These are phyloP conservation scores for Carex littledalei DNA, from an alignment of 176 grass and related monocot genomes.

Conservation along the genomic window DNA sequence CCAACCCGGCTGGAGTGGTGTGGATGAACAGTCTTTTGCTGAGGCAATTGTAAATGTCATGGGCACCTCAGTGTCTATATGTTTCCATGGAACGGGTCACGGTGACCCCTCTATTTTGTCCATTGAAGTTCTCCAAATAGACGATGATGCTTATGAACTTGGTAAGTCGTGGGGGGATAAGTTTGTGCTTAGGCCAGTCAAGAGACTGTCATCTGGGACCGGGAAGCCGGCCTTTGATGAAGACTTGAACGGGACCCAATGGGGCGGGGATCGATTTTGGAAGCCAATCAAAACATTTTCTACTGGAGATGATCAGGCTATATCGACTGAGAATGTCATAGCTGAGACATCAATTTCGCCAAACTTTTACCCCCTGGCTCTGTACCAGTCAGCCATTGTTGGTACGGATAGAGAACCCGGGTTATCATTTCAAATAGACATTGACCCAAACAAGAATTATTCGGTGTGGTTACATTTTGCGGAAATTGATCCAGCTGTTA, in stretches of 20 bases:
- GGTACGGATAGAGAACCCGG: slow-evolving; percentile 59
- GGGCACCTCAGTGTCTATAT: slow-evolving; percentile 57
- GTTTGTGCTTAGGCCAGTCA: slow-evolving; percentile 65
- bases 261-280: slow-evolving; percentile 98
- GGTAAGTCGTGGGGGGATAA: slow-evolving; percentile 40
- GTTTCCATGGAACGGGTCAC: slow-evolving; percentile 96
- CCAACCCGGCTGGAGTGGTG: slow-evolving; percentile 76
- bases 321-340: slow-evolving; percentile 87
- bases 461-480: slow-evolving; percentile 97
- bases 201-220: slow-evolving; percentile 78
- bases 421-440: slow-evolving; percentile 81
- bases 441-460: slow-evolving; percentile 93
- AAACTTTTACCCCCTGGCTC: slow-evolving; percentile 72
- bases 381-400: slow-evolving; percentile 85
- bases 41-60: slow-evolving; percentile 69
- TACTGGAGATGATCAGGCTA: slow-evolving; percentile 50
- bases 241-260: slow-evolving; percentile 57
- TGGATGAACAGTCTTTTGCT: slow-evolving; percentile 74
- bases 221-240: slow-evolving; percentile 89
- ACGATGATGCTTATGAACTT: slow-evolving; percentile 74
- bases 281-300: slow-evolving; percentile 55
- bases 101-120: slow-evolving; percentile 94
- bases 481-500: slow-evolving; percentile 75
- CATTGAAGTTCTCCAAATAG: slow-evolving; percentile 92
- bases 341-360: slow-evolving; percentile 63